These are phyloP conservation scores for Trametes cubensis DNA, from an alignment of 768 basidiomycete species.

Conservation along the genomic window DNA sequence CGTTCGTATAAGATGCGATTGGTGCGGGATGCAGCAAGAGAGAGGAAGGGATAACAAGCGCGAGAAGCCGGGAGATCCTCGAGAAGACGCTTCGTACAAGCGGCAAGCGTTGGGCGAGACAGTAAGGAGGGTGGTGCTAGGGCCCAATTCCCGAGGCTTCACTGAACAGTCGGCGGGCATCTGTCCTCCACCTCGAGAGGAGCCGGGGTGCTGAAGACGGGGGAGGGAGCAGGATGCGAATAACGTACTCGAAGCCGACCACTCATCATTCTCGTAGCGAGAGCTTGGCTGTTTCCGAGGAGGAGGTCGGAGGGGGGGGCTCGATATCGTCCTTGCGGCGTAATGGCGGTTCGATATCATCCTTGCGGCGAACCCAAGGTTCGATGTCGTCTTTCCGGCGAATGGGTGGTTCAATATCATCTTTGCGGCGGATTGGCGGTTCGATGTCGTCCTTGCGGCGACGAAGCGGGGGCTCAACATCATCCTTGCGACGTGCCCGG, in stretches of 20 bases:
- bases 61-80: slow-evolving; percentile 42
- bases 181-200: slow-evolving; percentile 38
- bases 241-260: slow-evolving; percentile 60
- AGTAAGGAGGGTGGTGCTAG: slow-evolving; percentile 35
- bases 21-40: slow-evolving; percentile 33
- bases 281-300: slow-evolving; percentile 21
- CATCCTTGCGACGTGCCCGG: slow-evolving; percentile 15
- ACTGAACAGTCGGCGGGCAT: slow-evolving; percentile 36
- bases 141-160: slow-evolving; percentile 50
- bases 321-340: slow-evolving; percentile 20
- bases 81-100: slow-evolving; percentile 46
- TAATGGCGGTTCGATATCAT: slow-evolving; percentile 17
- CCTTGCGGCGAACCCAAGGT: slow-evolving; percentile 6
- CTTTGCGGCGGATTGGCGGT: slow-evolving; percentile 1
- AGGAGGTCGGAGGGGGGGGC: slow-evolving; percentile 11
- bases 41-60: slow-evolving; percentile 38
- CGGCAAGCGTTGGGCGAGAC: slow-evolving; percentile 38
- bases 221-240: slow-evolving; percentile 52
- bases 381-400: slow-evolving; percentile 18
- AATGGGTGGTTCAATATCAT: slow-evolving; percentile 15
- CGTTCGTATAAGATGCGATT: slow-evolving; percentile 38
- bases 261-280: slow-evolving; percentile 27
- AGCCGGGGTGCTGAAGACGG: slow-evolving; percentile 43
- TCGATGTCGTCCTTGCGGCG: slow-evolving; percentile 13
- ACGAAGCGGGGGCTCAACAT: slow-evolving; percentile 16